These are phyloP conservation scores for Barnettozyma populi DNA, from an alignment of 805 yeast genomes.

Conservation along the genomic window DNA sequence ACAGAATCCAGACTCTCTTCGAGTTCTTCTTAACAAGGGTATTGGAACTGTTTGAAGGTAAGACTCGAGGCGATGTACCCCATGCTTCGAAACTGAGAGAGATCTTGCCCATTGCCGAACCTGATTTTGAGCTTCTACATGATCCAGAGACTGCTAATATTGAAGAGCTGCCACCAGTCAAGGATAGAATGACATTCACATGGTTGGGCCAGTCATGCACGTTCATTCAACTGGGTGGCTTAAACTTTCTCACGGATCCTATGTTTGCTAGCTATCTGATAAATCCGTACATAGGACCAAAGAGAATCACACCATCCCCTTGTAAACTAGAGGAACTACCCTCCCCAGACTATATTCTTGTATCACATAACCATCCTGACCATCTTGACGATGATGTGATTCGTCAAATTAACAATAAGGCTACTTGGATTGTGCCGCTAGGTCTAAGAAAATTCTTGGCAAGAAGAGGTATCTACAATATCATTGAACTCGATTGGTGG, in stretches of 20 bases:
- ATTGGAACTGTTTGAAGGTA: constrained; percentile 59
- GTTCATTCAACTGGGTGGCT: constrained; percentile 59
- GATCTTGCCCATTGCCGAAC: constrained; percentile 54
- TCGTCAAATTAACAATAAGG: constrained; percentile 44
- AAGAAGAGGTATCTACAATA: constrained; percentile 52
- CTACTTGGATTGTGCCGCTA: constrained; percentile 82
- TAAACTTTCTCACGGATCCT: constrained; percentile 85
- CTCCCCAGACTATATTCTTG: constrained; percentile 64
- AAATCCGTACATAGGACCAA: constrained; percentile 67
- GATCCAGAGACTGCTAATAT: constrained; percentile 6
- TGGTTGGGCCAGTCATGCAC: constrained; percentile 96
- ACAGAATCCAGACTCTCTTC: constrained; percentile 82
- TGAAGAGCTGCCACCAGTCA: constrained; percentile 29
- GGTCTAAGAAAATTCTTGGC: constrained; percentile 64
- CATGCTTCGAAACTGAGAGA: constrained; percentile 39
- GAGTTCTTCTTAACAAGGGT: constrained; percentile 76
- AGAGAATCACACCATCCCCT: constrained; percentile 76
- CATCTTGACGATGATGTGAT: constrained; percentile 71
- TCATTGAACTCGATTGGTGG: constrained; percentile 93
- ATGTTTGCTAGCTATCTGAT: constrained; percentile 64
- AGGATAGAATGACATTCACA: constrained; percentile 57
- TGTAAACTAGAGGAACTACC: constrained; percentile 59
- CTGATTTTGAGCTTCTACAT: constrained; percentile 32
- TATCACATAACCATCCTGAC: constrained; percentile 94
- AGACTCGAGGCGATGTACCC: constrained; percentile 58